Conservation (phyloP, 352 stramenopile genomes). For the Globisporangium acanthophoron region DNA sequence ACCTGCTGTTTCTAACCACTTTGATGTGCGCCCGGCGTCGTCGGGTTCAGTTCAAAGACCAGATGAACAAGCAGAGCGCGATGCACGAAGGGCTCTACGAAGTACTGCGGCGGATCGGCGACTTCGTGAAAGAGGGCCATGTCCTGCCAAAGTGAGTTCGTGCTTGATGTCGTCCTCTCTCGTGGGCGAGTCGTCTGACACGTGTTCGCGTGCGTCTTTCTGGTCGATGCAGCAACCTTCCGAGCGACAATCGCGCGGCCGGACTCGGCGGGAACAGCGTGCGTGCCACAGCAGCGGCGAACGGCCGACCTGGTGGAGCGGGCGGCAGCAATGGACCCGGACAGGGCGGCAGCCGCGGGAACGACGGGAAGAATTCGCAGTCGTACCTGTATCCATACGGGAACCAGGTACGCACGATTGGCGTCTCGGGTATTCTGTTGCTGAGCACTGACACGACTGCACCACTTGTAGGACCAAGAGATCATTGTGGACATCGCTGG, state of each 20-base stretch:
- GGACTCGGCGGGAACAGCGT: slow-evolving; percentile 68
- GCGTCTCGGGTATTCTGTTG: not conserved
- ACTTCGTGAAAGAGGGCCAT: slow-evolving; percentile 76
- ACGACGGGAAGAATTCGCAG: slow-evolving; percentile 62
- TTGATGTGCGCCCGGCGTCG: not conserved
- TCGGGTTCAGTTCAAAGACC: slow-evolving; percentile 63
- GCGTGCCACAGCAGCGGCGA: slow-evolving; percentile 24
- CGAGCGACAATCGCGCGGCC: slow-evolving; percentile 80
- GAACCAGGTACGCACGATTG: slow-evolving; percentile 26
- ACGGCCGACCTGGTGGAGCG: slow-evolving; percentile 29
- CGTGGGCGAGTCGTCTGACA: not conserved
- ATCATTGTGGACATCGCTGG: slow-evolving; percentile 85
- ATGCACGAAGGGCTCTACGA: slow-evolving; percentile 87
- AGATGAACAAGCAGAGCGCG: slow-evolving; percentile 83
- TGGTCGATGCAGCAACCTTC: slow-evolving; percentile 46
- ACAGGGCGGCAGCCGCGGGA: slow-evolving; percentile 23
- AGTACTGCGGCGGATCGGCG: slow-evolving; percentile 71
- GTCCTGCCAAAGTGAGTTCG: slow-evolving; percentile 43
- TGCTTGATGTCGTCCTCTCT: not conserved
- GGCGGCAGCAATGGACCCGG: slow-evolving; percentile 30
- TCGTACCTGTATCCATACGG: slow-evolving; percentile 84
- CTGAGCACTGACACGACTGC: not conserved
- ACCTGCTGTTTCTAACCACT: no score
- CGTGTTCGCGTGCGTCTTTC: not conserved
- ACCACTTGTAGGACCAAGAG: slow-evolving; percentile 44